Percentiles rank a stretch among this genome's conserved stretches.
These are phyloP conservation scores for Candida berthetii DNA, from an alignment of 805 yeast species.

Conservation along the genomic window DNA sequence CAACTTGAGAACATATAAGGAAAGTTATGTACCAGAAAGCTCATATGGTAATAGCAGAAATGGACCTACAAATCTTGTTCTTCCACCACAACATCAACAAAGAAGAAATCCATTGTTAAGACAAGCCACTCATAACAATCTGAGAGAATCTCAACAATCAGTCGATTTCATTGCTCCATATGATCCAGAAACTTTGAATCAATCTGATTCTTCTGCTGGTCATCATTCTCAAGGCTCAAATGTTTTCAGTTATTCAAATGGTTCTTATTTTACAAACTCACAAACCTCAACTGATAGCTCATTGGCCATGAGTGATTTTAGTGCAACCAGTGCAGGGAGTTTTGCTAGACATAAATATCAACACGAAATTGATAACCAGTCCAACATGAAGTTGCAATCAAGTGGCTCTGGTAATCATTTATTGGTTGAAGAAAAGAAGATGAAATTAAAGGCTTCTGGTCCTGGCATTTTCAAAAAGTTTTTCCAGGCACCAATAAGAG, in stretches of 20 bases:
- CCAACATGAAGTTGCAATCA: slow-evolving; percentile 13
- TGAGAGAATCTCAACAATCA: slow-evolving; percentile 4
- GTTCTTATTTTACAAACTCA: slow-evolving; percentile 47
- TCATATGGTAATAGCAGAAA: slow-evolving; percentile 7
- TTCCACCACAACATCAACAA: not conserved
- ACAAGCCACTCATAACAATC: slow-evolving; percentile 8
- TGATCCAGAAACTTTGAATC: slow-evolving; percentile 23
- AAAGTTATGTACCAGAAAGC: slow-evolving; percentile 4
- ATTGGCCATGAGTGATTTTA: slow-evolving; percentile 52
- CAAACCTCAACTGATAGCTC: slow-evolving; percentile 31
- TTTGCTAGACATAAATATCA: slow-evolving; percentile 61
- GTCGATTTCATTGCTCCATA: slow-evolving; percentile 22
- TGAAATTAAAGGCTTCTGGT: slow-evolving; percentile 13
- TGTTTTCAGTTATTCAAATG: slow-evolving; percentile 27
- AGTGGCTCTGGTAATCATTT: slow-evolving; percentile 22
- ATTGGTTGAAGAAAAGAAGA: slow-evolving; percentile 15
- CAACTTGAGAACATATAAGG: slow-evolving; percentile 8
- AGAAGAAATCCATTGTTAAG: slow-evolving; percentile 6
- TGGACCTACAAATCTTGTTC: not conserved
- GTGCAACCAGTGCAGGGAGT: slow-evolving; percentile 89
- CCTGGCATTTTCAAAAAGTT: slow-evolving; percentile 26
- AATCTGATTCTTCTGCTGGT: slow-evolving; percentile 16
- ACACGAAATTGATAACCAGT: slow-evolving; percentile 19
- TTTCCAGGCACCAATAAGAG: slow-evolving; percentile 16
- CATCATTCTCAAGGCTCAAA: slow-evolving; percentile 15